Percentiles rank a stretch among this genome's conserved stretches.
phyloP scores from a whole-genome alignment of 768 basidiomycete genomes.

The Russula foetens region DNA sequence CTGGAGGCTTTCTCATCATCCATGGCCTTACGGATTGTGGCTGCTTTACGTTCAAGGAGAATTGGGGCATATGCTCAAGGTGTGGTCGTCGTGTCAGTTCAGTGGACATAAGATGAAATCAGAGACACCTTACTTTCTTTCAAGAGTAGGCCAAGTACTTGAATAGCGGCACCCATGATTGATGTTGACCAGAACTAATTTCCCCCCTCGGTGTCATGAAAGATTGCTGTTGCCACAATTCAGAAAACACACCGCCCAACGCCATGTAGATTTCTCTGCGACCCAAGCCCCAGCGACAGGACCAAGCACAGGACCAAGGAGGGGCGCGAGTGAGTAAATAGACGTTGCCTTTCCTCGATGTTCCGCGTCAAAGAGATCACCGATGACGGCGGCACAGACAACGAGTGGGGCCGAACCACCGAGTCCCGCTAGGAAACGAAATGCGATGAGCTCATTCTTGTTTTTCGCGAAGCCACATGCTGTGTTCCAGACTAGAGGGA shows the following conservation, averaged over 20 bases:
- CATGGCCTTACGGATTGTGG: conserved; percentile 34
- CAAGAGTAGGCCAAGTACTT: conserved; percentile 49
- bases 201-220: not conserved
- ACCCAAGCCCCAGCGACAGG: conserved; percentile 63
- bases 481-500: conserved; percentile 44
- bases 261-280: conserved; percentile 56
- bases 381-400: conserved; percentile 57
- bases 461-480: conserved; percentile 52
- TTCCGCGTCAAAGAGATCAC: conserved; percentile 54
- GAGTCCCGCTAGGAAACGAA: conserved; percentile 63
- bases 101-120: not conserved
- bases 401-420: conserved; percentile 67
- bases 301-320: conserved; percentile 59
- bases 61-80: conserved; percentile 25
- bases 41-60: conserved; percentile 44
- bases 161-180: conserved; percentile 46
- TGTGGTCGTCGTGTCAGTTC: not conserved
- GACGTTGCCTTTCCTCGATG: conserved; percentile 59
- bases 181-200: conserved; percentile 61
- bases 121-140: conserved; percentile 46
- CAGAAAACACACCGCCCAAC: conserved; percentile 51
- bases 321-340: conserved; percentile 55
- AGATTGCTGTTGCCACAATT: not conserved
- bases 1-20: conserved; percentile 38
- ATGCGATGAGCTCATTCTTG: conserved; percentile 50